Percentiles rank a stretch among this genome's conserved stretches.
phyloP scores from a whole-genome alignment of 2,329 filamentous ascomycete genomes.

The Purpureocillium takamizusanense region DNA sequence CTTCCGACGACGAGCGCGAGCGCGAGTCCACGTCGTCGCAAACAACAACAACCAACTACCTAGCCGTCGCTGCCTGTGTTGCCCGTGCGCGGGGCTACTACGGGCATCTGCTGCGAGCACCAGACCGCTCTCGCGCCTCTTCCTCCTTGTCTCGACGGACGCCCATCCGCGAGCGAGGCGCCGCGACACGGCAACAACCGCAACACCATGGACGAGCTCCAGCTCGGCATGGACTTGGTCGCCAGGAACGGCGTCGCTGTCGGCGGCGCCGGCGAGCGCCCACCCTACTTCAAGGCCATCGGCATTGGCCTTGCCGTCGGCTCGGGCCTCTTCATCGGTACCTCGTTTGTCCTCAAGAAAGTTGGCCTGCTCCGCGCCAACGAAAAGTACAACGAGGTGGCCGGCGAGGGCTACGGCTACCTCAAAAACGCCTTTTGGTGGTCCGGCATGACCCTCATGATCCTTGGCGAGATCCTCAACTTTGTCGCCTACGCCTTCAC shows the following conservation, averaged over 20 bases:
- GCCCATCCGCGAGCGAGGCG: too few relatives aligned
- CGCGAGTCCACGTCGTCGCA: too few relatives aligned
- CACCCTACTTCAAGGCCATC: constrained; percentile 66
- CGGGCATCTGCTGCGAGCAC: too few relatives aligned
- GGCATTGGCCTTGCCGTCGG: constrained; percentile 79
- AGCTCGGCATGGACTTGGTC: neutral
- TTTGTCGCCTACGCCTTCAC: constrained; percentile 96
- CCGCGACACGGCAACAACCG: too few relatives aligned
- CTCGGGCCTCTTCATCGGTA: constrained; percentile 87
- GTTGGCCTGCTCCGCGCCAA: constrained; percentile 84
- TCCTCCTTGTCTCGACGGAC: too few relatives aligned
- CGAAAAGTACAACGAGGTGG: constrained; percentile 90
- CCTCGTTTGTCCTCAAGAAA: constrained; percentile 95
- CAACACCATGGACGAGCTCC: neutral
- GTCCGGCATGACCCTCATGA: constrained; percentile 94
- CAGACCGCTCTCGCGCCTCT: too few relatives aligned
- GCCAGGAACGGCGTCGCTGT: neutral
- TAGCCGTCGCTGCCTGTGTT: too few relatives aligned
- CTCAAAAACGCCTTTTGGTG: constrained; percentile 95
- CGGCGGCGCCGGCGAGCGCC: constrained; percentile 20
- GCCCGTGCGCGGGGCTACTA: too few relatives aligned
- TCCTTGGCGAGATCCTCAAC: constrained; percentile 92
- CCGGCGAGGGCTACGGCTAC: constrained; percentile 94
- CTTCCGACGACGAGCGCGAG: too few relatives aligned
- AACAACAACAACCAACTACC: too few relatives aligned